These are phyloP conservation scores for Carallia brachiata DNA, from an alignment of 345 rosid species.

Conservation along the genomic window DNA sequence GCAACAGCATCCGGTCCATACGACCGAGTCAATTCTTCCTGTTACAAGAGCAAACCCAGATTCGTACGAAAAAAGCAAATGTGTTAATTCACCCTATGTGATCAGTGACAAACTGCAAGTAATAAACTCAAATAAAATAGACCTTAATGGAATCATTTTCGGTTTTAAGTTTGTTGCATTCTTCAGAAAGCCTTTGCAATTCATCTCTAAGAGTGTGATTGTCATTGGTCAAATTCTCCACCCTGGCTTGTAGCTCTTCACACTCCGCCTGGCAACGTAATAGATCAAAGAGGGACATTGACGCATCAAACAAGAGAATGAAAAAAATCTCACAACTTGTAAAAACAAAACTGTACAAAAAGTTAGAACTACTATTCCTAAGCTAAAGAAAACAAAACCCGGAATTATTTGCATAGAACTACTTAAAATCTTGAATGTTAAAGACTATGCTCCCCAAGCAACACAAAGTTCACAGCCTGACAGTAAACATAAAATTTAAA, in stretches of 20 bases:
- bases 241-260: constrained; percentile 81
- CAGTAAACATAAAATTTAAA: neutral
- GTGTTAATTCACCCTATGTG: neutral
- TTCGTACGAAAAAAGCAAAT: neutral
- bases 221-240: constrained; percentile 63
- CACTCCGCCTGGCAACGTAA: constrained; percentile 66
- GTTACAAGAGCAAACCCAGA: constrained; percentile 18
- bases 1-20: constrained; percentile 78
- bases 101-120: neutral
- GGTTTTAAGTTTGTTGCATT: constrained; percentile 81
- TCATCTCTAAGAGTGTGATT: constrained; percentile 72
- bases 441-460: too few species aligned
- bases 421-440: too few species aligned
- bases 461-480: too few species aligned
- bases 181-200: constrained; percentile 71
- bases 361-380: too few species aligned
- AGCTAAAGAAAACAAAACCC: too few species aligned
- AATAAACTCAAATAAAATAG: neutral
- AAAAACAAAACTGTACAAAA: neutral
- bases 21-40: constrained; percentile 71
- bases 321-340: neutral
- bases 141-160: constrained; percentile 87
- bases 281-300: neutral
- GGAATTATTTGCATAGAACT: too few species aligned
- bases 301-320: neutral